Percentiles rank a stretch among this genome's conserved stretches.
phyloP scores from a whole-genome alignment of 805 yeast genomes.

The Pichia nakasei region DNA sequence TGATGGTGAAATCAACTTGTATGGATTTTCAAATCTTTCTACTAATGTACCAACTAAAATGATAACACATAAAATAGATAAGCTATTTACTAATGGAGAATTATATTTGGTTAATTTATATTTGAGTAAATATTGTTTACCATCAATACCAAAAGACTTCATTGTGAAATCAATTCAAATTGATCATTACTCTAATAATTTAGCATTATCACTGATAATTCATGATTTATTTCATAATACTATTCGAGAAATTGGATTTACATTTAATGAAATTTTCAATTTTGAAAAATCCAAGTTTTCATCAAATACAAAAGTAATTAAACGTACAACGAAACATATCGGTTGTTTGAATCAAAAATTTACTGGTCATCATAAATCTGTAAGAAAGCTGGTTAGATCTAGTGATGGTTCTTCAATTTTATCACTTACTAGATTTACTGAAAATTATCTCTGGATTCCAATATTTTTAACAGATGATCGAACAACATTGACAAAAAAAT shows the following conservation, averaged over 20 bases:
- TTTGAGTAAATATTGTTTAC: constrained; percentile 24
- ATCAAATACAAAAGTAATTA: not conserved
- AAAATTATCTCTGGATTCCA: constrained; percentile 54
- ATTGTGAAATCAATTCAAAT: constrained; percentile 19
- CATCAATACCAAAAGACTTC: constrained; percentile 20
- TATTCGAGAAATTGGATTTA: constrained; percentile 27
- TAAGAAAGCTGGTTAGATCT: constrained; percentile 57
- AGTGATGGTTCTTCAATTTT: constrained; percentile 53
- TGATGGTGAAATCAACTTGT: constrained; percentile 34
- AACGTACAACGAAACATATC: constrained; percentile 4
- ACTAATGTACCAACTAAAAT: constrained; percentile 40
- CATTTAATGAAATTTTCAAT: constrained; percentile 23
- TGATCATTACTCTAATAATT: constrained; percentile 8
- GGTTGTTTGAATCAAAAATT: constrained; percentile 44
- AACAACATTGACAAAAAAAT: constrained; percentile 27
- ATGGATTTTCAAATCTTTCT: constrained; percentile 42
- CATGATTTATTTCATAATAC: constrained; percentile 36
- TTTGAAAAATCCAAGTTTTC: constrained; percentile 8
- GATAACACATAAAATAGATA: constrained; percentile 30
- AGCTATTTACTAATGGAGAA: constrained; percentile 12
- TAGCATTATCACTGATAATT: constrained; percentile 32
- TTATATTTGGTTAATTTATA: constrained; percentile 13
- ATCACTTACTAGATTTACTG: constrained; percentile 53
- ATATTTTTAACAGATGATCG: constrained; percentile 20
- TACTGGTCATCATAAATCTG: constrained; percentile 83